These are phyloP conservation scores for Boletus sp. DNA, from an alignment of 768 basidiomycete species.

Conservation along the genomic window DNA sequence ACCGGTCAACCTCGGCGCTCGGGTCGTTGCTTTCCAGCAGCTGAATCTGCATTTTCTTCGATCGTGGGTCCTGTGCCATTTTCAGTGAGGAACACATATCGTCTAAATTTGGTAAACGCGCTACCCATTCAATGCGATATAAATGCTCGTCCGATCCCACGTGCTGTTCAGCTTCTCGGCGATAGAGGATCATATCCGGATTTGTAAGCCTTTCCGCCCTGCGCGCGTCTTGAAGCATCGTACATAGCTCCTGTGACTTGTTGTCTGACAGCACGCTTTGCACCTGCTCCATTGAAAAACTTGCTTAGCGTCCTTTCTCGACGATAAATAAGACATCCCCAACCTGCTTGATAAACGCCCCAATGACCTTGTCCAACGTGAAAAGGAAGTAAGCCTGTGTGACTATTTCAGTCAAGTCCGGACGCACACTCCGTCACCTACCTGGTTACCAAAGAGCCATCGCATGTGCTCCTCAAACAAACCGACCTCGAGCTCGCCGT, in stretches of 20 bases:
- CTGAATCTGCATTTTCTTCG: slow-evolving; percentile 57
- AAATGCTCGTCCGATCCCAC: slow-evolving; percentile 74
- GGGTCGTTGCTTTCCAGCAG: slow-evolving; percentile 63
- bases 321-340: not conserved
- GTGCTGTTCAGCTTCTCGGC: slow-evolving; percentile 75
- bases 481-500: slow-evolving; percentile 87
- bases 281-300: slow-evolving; percentile 49
- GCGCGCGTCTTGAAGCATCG: slow-evolving; percentile 67
- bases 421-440: slow-evolving; percentile 29
- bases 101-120: slow-evolving; percentile 16
- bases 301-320: not conserved
- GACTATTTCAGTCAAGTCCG: slow-evolving; percentile 19
- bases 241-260: slow-evolving; percentile 85
- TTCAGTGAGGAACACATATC: slow-evolving; percentile 8
- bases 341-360: slow-evolving; percentile 89
- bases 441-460: slow-evolving; percentile 90
- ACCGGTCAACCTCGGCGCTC: slow-evolving; percentile 56
- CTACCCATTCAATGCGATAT: slow-evolving; percentile 79
- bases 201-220: slow-evolving; percentile 49
- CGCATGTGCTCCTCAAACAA: slow-evolving; percentile 95
- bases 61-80: slow-evolving; percentile 48
- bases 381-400: slow-evolving; percentile 87
- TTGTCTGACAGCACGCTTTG: slow-evolving; percentile 83
- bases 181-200: slow-evolving; percentile 73
- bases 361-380: slow-evolving; percentile 91